Evolutionary conservation across 2,329 filamentous ascomycete genomes (phyloP).

Genomic region (Fusarium begoniae): DNA sequence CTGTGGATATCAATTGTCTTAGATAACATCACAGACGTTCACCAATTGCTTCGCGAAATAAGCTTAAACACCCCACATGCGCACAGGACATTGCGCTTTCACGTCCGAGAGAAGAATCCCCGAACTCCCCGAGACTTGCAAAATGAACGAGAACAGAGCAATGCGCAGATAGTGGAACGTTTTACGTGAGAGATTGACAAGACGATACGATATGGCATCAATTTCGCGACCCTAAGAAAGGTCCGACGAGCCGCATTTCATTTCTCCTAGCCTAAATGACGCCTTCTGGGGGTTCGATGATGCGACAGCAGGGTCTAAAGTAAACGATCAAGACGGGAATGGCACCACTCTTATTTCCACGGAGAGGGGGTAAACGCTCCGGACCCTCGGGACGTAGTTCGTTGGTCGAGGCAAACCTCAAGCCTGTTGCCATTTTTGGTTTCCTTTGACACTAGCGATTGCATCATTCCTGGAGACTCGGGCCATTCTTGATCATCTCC

Average conservation of each 20-base stretch:
- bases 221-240: background rate
- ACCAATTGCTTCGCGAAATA: slow-evolving; percentile 19
- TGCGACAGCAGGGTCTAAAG: slow-evolving; percentile 23
- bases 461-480: slow-evolving; percentile 4
- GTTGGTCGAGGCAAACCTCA: background rate
- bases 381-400: slow-evolving; percentile 4
- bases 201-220: background rate
- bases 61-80: slow-evolving; percentile 31
- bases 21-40: background rate
- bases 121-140: slow-evolving; percentile 23
- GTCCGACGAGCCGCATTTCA: slow-evolving; percentile 26
- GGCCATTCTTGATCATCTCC: slow-evolving; percentile 13
- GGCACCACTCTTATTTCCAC: slow-evolving; percentile 16
- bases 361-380: background rate
- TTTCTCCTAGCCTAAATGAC: slow-evolving; percentile 25
- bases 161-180: background rate
- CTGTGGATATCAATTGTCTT: slow-evolving; percentile 7
- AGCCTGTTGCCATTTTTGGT: background rate
- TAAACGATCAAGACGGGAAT: background rate
- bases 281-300: slow-evolving; percentile 31
- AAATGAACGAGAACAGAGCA: background rate
- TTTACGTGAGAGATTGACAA: background rate
- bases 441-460: background rate
- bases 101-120: background rate
- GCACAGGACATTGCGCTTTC: background rate